phyloP scores from a whole-genome alignment of 2,329 filamentous ascomycete species.

The Fusarium kyushuense region DNA sequence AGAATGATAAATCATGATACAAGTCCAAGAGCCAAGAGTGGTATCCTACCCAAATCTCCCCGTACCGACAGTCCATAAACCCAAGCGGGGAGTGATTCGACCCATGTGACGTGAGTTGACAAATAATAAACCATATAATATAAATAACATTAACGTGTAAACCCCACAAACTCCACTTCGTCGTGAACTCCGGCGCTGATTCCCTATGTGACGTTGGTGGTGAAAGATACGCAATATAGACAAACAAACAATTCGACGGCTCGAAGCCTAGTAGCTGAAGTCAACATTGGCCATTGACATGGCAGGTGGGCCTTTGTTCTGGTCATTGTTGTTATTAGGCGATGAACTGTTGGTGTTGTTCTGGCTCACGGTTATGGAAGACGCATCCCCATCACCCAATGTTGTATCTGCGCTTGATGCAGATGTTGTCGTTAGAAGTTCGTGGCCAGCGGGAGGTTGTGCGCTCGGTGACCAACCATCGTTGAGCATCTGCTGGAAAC shows the following conservation, averaged over 20 bases:
- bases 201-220: slow-evolving; percentile 48
- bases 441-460: slow-evolving; percentile 62
- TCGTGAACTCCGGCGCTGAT: slow-evolving; percentile 53
- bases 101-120: slow-evolving; percentile 15
- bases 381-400: slow-evolving; percentile 54
- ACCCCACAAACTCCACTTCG: slow-evolving; percentile 47
- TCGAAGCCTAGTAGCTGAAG: slow-evolving; percentile 67
- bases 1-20: slow-evolving; percentile 37
- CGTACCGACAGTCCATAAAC: slow-evolving; percentile 32
- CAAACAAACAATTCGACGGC: slow-evolving; percentile 44
- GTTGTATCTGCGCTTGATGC: slow-evolving; percentile 59
- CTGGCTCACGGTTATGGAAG: slow-evolving; percentile 56
- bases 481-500: slow-evolving; percentile 74
- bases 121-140: slow-evolving; percentile 29
- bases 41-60: slow-evolving; percentile 39
- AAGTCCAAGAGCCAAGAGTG: slow-evolving; percentile 32
- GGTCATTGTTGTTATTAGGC: slow-evolving; percentile 54
- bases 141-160: slow-evolving; percentile 29
- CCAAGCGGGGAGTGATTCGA: slow-evolving; percentile 34
- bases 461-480: slow-evolving; percentile 70
- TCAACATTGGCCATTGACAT: slow-evolving; percentile 72
- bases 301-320: slow-evolving; percentile 63
- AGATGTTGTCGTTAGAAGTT: slow-evolving; percentile 62
- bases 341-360: slow-evolving; percentile 50
- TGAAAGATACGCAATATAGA: slow-evolving; percentile 47